Base-by-base conservation (phyloP, 164 flowering plant species). In the Dillenia turbinata region DNA sequence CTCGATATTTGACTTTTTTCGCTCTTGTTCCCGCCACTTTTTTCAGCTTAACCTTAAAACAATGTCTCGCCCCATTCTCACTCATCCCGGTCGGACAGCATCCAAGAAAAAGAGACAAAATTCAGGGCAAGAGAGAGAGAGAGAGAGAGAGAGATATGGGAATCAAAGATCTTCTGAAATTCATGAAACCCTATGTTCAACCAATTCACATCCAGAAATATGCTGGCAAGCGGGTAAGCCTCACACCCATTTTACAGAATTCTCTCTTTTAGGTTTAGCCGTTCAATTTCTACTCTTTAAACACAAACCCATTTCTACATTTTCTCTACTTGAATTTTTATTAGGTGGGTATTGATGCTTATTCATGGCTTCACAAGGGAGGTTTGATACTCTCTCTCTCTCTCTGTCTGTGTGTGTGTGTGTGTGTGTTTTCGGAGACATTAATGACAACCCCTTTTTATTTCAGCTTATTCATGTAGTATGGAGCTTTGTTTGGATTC, bases 321-420 rank as follows among this genome's bases (percentile, higher is more conserved):
- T 12, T 12, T 7, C 5, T 54, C 3, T 6, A 62, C 60, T 52
- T 50, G 13, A 17, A 26, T 19, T 17, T 46, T 12, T 9, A 0
- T n/a, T 46, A 90, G 97, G 93, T 91, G 55, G 97, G 97, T 9
- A 84, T 91, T 47, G 97, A 91, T 70, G 97, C 91, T 1, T 88
- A 91, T 74, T 83, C 92, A 22, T 91, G 97, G 97, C 89, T 91
- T 57, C 91, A 91, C 77, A 91, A 88, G 78, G 97, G 97, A 72
- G 97, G 97, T 91, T 40, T 44, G 67, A 33, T n/a, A 10, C 40
- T 8, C 26, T 24, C 57, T 2, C 11, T 13, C 52, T 61, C 51
- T 57, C 2, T 22, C 1, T 54, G n/a, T 66, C 62, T 13, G 22
- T 54, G 12, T 14, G 11, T 47, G n/a, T 54, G 12, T 14, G 11